A percentile compares a stretch with the other conserved stretches of the same genome.
These are phyloP conservation scores for Yamadazyma conglobata DNA, from an alignment of 1,139 yeast species.

Conservation along the genomic window DNA sequence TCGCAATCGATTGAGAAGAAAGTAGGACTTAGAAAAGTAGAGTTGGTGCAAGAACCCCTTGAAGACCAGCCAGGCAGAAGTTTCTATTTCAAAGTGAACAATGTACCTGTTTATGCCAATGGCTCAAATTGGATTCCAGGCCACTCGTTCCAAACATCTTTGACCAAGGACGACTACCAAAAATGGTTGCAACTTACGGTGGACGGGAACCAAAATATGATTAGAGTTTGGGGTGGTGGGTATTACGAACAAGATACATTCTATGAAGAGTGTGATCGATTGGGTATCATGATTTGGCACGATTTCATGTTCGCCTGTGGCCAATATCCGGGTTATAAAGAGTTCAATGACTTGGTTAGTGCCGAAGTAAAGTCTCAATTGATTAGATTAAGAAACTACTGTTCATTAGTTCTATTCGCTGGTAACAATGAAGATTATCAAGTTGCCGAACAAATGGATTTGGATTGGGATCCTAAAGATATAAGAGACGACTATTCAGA, in stretches of 20 bases:
- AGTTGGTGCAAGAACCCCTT: constrained; percentile 35
- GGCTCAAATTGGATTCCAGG: constrained; percentile 52
- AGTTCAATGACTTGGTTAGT: constrained; percentile 26
- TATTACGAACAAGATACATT: constrained; percentile 38
- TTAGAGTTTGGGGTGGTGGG: constrained; percentile 52
- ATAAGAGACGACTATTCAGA: constrained; percentile 23
- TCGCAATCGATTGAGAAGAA: constrained; percentile 10
- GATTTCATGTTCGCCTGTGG: constrained; percentile 56
- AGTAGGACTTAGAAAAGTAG: constrained; percentile 37
- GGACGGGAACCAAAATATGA: constrained; percentile 41
- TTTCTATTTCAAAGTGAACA: constrained; percentile 41
- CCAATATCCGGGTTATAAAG: constrained; percentile 37
- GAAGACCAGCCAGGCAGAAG: constrained; percentile 28
- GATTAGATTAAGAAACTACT: constrained; percentile 33
- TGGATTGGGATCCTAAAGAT: constrained; percentile 29
- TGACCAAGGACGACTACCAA: constrained; percentile 29
- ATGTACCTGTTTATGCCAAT: constrained; percentile 30
- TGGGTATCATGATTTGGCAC: constrained; percentile 47
- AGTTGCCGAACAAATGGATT: constrained; percentile 32
- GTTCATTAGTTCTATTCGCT: constrained; percentile 30
- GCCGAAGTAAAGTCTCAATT: constrained; percentile 35
- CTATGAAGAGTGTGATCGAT: constrained; percentile 40
- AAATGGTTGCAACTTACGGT: constrained; percentile 30
- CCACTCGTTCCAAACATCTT: constrained; percentile 33
- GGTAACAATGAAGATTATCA: constrained; percentile 51